Conservation (phyloP, 2,329 filamentous ascomycete species). For the Diplodia seriata region DNA sequence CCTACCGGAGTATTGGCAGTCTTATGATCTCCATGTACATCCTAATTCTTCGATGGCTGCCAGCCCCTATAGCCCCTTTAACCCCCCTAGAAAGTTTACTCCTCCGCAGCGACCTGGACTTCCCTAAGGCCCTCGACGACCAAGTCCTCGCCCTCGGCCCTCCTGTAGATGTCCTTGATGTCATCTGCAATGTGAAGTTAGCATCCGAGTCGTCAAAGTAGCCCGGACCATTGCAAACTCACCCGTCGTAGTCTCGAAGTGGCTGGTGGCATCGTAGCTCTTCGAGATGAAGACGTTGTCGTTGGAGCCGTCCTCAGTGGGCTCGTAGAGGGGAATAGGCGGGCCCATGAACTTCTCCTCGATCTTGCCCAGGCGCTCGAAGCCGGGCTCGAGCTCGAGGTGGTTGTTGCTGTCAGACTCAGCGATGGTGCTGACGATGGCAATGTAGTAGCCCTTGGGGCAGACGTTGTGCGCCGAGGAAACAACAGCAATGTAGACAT, state of each 20-base stretch:
- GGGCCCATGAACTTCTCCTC: conserved; percentile 97
- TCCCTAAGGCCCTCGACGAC: conserved; percentile 87
- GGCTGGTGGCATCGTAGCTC: conserved; percentile 96
- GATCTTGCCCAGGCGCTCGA: conserved; percentile 89
- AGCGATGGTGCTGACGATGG: conserved; percentile 96
- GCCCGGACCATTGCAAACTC: conserved; percentile 37
- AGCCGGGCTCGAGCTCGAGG: conserved; percentile 88
- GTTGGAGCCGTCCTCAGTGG: conserved; percentile 77
- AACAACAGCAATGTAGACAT: conserved; percentile 96
- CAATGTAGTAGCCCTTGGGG: conserved; percentile 98
- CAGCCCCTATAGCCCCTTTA: conserved; percentile 17
- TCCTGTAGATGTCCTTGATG: conserved; percentile 89
- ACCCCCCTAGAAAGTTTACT: conserved; percentile 52
- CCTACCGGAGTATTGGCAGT: conserved; percentile 29
- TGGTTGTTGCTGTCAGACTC: conserved; percentile 93
- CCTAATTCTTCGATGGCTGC: conserved; percentile 30
- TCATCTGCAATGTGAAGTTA: conserved; percentile 70
- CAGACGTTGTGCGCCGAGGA: conserved; percentile 97
- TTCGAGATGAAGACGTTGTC: conserved; percentile 98
- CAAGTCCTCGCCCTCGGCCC: conserved; percentile 82
- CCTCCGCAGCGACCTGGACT: conserved; percentile 73
- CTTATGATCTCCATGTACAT: conserved; percentile 32
- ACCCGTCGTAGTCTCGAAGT: conserved; percentile 90
- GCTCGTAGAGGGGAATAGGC: conserved; percentile 93
- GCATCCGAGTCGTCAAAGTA: conserved; percentile 34